Evolutionary conservation across 2,329 filamentous ascomycete genomes (phyloP), one percentile per base, ranked within the genome.

Genomic region (Aspergillus transmontanensis): DNA sequence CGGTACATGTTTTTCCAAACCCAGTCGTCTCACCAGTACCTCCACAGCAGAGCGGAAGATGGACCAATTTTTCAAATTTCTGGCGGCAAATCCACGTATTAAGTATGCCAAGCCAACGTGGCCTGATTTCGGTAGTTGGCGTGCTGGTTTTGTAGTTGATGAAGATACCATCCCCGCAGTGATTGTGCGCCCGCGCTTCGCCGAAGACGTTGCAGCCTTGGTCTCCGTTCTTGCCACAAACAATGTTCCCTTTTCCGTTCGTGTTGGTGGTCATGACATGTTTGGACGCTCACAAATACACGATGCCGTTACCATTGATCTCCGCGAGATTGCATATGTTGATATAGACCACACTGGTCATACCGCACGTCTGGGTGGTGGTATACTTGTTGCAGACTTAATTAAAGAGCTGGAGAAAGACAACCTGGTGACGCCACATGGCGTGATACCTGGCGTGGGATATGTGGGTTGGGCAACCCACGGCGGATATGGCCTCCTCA

Each of bases 401-500:
- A 53, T 30, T 4, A 45, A 36, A 12, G 28, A 50, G 7, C 62
- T 69, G 3, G 62, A 60, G 57, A 21, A 28, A 1, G 48, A 68
- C 6, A 63, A 63, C 0, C 48, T 69, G 6, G 58, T 23, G 0
- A 69, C 69, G 1, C 45, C 71, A 0, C 59, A 57, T 1, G 70
- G 69, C 16, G 7, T 63, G 1, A 60, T 67, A 2, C 54, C 64
- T 0, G 41, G 48, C 12, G 73, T 80, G 3, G 78, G 76, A 9
- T 78, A 74, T 45, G 69, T 74, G 1, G 75, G 76, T 1, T 80
- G 78, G 78, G 72, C 74, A 10, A 73, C 69, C 10, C 68, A 71
- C 10, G 78, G 77, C 6, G 77, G 78, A 1, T 79, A 79, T 60
- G 78, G 78, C 2, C 66, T 71, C 0, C 71, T 76, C 26, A 67